A percentile compares a stretch with the other conserved stretches of the same genome.
Conservation (phyloP, 139 green algal genomes). For the Zygnema circumcarinatum region DNA sequence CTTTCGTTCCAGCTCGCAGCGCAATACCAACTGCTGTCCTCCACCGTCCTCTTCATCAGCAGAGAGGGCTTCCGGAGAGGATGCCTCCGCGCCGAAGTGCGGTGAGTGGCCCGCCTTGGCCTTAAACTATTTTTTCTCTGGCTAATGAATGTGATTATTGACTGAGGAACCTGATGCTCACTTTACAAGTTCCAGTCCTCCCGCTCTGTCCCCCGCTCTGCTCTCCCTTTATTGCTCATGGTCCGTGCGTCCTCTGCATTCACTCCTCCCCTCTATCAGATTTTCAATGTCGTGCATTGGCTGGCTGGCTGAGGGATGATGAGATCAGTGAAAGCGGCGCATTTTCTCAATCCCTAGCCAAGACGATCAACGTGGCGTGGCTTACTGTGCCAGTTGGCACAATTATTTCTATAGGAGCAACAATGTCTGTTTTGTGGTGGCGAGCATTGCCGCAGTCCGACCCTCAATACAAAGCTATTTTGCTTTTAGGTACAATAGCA, state of each 20-base stretch:
- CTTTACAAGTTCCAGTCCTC: background rate
- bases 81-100: conserved; percentile 70
- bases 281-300: too few relatives aligned
- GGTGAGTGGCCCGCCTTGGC: background rate
- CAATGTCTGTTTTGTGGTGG: background rate
- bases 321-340: too few relatives aligned
- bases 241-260: too few relatives aligned
- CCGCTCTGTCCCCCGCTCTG: too few relatives aligned
- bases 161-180: too few relatives aligned
- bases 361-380: conserved; percentile 30
- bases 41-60: conserved; percentile 84
- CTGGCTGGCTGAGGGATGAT: too few relatives aligned
- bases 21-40: conserved; percentile 92
- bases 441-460: conserved; percentile 3
- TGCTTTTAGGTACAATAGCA: too few relatives aligned
- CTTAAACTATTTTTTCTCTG: background rate
- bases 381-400: conserved; percentile 36
- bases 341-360: too few relatives aligned
- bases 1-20: conserved; percentile 47
- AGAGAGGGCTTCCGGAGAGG: conserved; percentile 84
- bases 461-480: conserved; percentile 7
- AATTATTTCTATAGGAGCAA: background rate
- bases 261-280: too few relatives aligned
- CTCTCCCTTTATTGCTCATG: too few relatives aligned
- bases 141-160: too few relatives aligned